These are phyloP conservation scores for Silene uniflora DNA, from an alignment of 148 eudicot genomes.

Conservation along the genomic window DNA sequence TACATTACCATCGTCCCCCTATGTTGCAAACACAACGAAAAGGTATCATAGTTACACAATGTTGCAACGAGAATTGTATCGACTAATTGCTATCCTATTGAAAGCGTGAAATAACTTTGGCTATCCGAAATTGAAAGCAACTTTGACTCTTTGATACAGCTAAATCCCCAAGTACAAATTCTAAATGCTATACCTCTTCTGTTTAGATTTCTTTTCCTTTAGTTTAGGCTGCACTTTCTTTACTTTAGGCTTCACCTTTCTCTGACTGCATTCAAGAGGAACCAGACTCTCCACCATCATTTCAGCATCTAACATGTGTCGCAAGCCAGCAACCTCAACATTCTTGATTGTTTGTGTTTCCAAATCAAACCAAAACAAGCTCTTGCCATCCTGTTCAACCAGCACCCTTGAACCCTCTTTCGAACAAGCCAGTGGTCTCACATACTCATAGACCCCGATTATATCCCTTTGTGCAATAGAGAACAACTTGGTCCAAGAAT, in stretches of 20 bases:
- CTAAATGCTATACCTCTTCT: not conserved
- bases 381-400: slow-evolving; percentile 24
- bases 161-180: not conserved
- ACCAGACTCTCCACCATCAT: slow-evolving; percentile 19
- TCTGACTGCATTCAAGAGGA: slow-evolving; percentile 13
- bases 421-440: slow-evolving; percentile 27
- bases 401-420: slow-evolving; percentile 24
- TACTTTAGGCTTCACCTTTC: not conserved
- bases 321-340: slow-evolving; percentile 19
- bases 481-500: slow-evolving; percentile 38
- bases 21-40: not conserved
- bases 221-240: not conserved
- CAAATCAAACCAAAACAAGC: slow-evolving; percentile 35
- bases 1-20: not conserved
- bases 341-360: slow-evolving; percentile 4
- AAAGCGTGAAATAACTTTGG: not conserved
- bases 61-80: not conserved
- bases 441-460: slow-evolving; percentile 2
- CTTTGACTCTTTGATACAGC: no score
- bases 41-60: no score
- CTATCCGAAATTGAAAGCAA: no score
- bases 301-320: slow-evolving; percentile 18
- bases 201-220: not conserved
- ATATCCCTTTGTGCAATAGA: slow-evolving; percentile 8
- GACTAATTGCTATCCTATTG: not conserved